Percentiles rank a stretch among this genome's conserved stretches.
These are phyloP conservation scores for Candida morakotiae DNA, from an alignment of 805 yeast genomes.

Conservation along the genomic window DNA sequence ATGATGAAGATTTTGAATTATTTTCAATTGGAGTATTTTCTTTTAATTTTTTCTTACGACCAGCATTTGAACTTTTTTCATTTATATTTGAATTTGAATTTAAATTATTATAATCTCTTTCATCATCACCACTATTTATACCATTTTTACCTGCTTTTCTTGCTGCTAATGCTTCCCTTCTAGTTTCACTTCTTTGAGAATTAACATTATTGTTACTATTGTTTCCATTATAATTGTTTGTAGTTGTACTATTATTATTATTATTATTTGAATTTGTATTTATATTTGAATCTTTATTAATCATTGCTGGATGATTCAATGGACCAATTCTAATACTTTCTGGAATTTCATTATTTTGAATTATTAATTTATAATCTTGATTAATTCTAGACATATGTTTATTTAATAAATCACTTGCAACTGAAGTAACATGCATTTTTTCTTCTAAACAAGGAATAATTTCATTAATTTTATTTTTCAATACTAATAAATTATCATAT, in stretches of 20 bases:
- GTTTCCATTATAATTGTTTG: constrained; percentile 13
- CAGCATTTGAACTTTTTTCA: constrained; percentile 8
- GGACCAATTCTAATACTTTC: constrained; percentile 73
- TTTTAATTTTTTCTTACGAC: constrained; percentile 12
- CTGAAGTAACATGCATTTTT: constrained; percentile 94
- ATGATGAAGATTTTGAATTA: neutral
- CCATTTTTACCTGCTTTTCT: constrained; percentile 55
- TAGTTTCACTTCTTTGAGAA: constrained; percentile 72
- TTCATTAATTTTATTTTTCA: constrained; percentile 51
- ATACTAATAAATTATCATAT: constrained; percentile 26
- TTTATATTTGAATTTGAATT: neutral
- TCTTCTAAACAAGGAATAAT: constrained; percentile 91
- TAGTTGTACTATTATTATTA: too few species aligned
- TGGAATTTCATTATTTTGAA: constrained; percentile 76
- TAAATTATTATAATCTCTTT: neutral
- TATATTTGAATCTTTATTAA: constrained; percentile 38
- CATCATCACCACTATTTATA: constrained; percentile 16
- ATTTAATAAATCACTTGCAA: constrained; percentile 74
- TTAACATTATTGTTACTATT: constrained; percentile 54
- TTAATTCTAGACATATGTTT: constrained; percentile 72
- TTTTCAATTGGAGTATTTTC: constrained; percentile 13
- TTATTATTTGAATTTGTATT: constrained; percentile 7
- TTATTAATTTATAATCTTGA: constrained; percentile 72
- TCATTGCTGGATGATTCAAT: constrained; percentile 87
- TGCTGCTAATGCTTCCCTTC: constrained; percentile 93